phyloP scores from a whole-genome alignment of 345 rosid species.

The Angophora floribunda region DNA sequence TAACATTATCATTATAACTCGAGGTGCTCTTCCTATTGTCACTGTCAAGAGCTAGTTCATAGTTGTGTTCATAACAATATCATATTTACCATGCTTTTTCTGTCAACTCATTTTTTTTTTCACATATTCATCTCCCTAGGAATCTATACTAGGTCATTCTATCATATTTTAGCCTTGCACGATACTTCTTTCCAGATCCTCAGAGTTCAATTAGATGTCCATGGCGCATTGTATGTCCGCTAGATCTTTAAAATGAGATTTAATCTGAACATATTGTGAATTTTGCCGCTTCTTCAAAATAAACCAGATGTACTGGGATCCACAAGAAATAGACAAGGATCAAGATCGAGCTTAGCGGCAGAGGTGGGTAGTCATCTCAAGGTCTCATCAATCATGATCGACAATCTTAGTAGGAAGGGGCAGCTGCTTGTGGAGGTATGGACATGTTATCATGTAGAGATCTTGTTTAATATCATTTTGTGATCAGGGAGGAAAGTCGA shows the following conservation, averaged over 20 bases:
- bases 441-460: neutral
- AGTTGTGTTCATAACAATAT: no score
- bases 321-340: conserved; percentile 35
- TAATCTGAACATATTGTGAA: neutral
- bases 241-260: neutral
- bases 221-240: neutral
- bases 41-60: no score
- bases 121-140: neutral
- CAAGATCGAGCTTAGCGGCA: conserved; percentile 64
- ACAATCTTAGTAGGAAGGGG: conserved; percentile 75
- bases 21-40: no score
- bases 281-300: conserved; percentile 46
- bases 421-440: conserved; percentile 80
- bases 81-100: neutral
- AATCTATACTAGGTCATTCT: neutral
- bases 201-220: neutral
- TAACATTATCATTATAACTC: no score
- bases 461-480: neutral
- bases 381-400: conserved; percentile 73
- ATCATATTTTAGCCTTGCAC: neutral
- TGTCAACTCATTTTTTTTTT: neutral
- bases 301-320: conserved; percentile 23
- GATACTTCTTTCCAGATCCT: neutral
- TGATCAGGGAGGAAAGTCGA: neutral
- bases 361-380: conserved; percentile 84